Evolutionary conservation across 2,329 filamentous ascomycete species (phyloP).

Genomic region (Cladophialophora carrionii): DNA sequence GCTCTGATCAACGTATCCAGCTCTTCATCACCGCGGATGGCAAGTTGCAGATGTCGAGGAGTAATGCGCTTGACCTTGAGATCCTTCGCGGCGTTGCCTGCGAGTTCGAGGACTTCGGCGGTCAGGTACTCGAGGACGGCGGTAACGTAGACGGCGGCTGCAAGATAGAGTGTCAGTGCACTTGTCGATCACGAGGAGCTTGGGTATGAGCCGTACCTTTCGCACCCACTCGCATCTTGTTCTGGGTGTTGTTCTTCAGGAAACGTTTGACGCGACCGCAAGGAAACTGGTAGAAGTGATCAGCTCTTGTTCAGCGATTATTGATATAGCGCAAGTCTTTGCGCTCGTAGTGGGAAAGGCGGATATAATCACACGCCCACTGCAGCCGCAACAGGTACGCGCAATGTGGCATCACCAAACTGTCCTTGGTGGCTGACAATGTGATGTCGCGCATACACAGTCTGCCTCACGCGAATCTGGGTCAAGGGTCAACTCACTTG

Average conservation of each 20-base stretch:
- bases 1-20: constrained; percentile 95
- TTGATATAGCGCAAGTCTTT: not conserved
- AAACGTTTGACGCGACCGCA: constrained; percentile 99
- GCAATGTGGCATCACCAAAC: not conserved
- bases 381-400: not conserved
- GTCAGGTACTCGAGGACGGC: constrained; percentile 98
- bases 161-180: constrained; percentile 12
- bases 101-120: constrained; percentile 95
- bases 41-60: constrained; percentile 93
- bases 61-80: constrained; percentile 99
- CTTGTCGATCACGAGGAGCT: not conserved
- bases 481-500: constrained; percentile 68
- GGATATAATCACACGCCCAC: not conserved
- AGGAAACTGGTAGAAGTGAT: constrained; percentile 70
- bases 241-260: constrained; percentile 97
- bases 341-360: not conserved
- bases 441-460: constrained; percentile 14
- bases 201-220: constrained; percentile 59
- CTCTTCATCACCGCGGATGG: constrained; percentile 97
- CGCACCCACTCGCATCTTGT: constrained; percentile 99
- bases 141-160: constrained; percentile 93
- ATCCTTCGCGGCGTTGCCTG: constrained; percentile 98
- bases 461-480: not conserved
- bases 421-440: not conserved
- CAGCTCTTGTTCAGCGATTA: constrained; percentile 2